These are phyloP conservation scores for Edaphochlamys debaryana DNA, from an alignment of 139 green algal species.

Conservation along the genomic window DNA sequence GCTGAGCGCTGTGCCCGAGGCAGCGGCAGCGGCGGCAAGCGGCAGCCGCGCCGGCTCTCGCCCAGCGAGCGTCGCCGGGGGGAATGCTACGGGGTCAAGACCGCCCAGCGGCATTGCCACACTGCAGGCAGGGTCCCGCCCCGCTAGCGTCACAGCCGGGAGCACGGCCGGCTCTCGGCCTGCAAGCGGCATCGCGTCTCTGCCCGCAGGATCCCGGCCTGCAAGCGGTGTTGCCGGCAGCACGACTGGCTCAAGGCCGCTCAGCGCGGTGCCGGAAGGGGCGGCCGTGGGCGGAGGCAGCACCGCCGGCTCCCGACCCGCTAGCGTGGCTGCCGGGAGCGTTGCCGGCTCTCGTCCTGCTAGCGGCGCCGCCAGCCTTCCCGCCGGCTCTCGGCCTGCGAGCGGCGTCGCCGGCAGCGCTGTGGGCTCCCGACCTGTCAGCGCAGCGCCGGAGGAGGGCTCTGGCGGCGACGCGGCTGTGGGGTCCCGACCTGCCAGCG, in stretches of 20 bases:
- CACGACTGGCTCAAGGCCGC: background rate
- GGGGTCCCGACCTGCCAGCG: background rate
- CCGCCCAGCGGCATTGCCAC: background rate
- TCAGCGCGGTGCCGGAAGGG: background rate
- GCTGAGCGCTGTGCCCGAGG: too few species aligned
- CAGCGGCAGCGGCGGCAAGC: too few species aligned
- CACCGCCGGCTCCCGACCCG: too few species aligned
- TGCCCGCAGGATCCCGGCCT: background rate
- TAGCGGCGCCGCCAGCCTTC: too few species aligned
- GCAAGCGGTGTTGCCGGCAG: background rate
- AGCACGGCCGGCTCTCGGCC: background rate
- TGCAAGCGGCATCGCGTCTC: too few species aligned
- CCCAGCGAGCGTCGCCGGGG: background rate
- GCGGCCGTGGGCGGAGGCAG: too few species aligned
- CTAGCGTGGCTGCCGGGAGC: too few species aligned
- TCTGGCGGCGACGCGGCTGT: too few species aligned
- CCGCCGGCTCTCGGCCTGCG: background rate
- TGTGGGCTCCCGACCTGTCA: too few species aligned
- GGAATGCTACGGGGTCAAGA: background rate
- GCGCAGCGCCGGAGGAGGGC: too few species aligned
- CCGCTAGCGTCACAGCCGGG: too few species aligned
- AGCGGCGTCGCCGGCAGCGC: background rate
- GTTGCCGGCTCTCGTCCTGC: background rate
- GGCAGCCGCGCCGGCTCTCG: background rate
- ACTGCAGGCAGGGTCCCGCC: too few species aligned